phyloP scores from a whole-genome alignment of 2,329 filamentous ascomycete species.

The Aotearoamyces nothofagi region DNA sequence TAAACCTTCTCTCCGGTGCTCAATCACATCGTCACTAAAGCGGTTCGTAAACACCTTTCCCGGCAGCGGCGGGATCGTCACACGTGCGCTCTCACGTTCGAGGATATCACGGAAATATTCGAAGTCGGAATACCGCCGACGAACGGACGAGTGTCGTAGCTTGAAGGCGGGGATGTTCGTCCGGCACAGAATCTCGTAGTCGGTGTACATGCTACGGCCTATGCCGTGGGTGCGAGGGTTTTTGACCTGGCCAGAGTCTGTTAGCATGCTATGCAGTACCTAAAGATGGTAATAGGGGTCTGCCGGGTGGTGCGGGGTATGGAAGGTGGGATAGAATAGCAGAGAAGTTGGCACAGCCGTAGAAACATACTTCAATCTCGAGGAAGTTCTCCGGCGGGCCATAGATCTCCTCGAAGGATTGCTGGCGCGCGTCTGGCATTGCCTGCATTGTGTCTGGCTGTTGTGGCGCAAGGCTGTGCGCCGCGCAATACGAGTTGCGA shows the following conservation, averaged over 20 bases:
- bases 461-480: no score
- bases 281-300: conserved; percentile 3
- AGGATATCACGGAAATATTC: conserved; percentile 98
- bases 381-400: conserved; percentile 97
- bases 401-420: conserved; percentile 98
- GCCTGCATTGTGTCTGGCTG: conserved; percentile 40
- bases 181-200: conserved; percentile 93
- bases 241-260: conserved; percentile 48
- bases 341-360: conserved; percentile 1
- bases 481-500: no score
- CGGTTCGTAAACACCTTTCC: conserved; percentile 97
- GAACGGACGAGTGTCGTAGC: conserved; percentile 74
- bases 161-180: conserved; percentile 99
- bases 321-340: conserved; percentile 2
- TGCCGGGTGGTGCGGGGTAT: background rate
- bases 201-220: conserved; percentile 93
- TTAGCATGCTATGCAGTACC: conserved; percentile 3
- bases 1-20: conserved; percentile 77
- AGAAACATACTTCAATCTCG: conserved; percentile 72
- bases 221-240: conserved; percentile 91
- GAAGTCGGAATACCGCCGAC: conserved; percentile 92
- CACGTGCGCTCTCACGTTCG: conserved; percentile 83
- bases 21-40: conserved; percentile 96
- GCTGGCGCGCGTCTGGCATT: conserved; percentile 62
- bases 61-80: conserved; percentile 88